Evolutionary conservation across 176 grass and related monocot genomes (phyloP), one percentile per base, ranked within the genome.

Genomic region (Musa beccarii): DNA sequence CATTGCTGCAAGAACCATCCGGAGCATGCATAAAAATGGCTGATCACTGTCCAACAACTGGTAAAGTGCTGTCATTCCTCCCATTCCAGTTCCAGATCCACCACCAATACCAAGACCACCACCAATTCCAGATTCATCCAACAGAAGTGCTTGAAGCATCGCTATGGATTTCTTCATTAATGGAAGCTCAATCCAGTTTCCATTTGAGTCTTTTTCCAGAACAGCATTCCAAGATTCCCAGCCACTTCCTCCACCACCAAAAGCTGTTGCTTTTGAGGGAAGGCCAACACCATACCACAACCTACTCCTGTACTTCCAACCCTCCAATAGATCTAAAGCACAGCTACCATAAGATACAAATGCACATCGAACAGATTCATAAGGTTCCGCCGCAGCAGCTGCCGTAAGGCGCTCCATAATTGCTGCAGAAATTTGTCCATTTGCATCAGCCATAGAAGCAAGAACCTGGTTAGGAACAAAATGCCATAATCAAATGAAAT

Each of bases 1-100:
- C 95, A 98, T 89, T 12, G 90, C 93, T 87, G 87, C 86, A 89
- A 98, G 95, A 75, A 86, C 87, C 90, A 91, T 87, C 75, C 95
- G 82, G 19, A 98, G 88, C 95, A 98, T 98, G 73, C 95, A 98
- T 78, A 98, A 84, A 88, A 98, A 98, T 80, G 95, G 95, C 66
- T 98, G 95, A 62, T 98, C 95, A 11, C 95, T 98, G 79, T 98
- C 95, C 83, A 98, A 81, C 68, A 94, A 83, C 81, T 94, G 95
- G 84, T 94, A 94, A 43, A 98, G 88, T 81, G 90, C 82, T 67
- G 86, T 67, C 95, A 98, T 94, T 81, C 92, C 85, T 54, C 90
- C 94, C 90, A 91, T 97, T 79, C 94, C 94, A 79, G 94, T 89
- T 81, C 90, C 95, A 85, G 90, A 98, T 50, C 90, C 95, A 78